Evolutionary conservation across 129 eudicot species (phyloP).

Genomic region (Helichrysum umbraculigerum): DNA sequence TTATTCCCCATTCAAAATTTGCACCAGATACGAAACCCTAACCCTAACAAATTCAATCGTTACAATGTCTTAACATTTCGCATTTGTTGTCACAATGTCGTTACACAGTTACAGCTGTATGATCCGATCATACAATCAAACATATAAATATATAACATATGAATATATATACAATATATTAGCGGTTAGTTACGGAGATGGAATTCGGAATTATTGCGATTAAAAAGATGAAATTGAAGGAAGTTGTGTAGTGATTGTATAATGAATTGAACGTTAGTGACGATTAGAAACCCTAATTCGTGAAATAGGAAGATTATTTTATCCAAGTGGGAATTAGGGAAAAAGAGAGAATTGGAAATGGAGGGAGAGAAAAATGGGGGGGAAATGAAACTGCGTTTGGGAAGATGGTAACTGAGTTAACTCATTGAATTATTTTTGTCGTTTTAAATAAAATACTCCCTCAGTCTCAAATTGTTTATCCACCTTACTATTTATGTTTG

Average conservation of each 20-base stretch:
- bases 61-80: constrained; percentile 8
- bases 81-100: constrained; percentile 29
- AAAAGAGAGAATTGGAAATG: constrained; percentile 4
- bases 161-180: not conserved
- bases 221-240: constrained; percentile 19
- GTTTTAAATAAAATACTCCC: not conserved
- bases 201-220: not conserved
- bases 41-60: constrained; percentile 28
- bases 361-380: constrained; percentile 7
- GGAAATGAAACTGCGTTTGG: not conserved
- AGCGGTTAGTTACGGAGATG: not conserved
- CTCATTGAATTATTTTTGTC: not conserved
- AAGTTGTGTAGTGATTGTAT: constrained; percentile 16
- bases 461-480: too few relatives aligned
- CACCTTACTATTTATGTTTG: too few relatives aligned
- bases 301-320: constrained; percentile 16
- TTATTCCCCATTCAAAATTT: constrained; percentile 53
- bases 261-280: constrained; percentile 14
- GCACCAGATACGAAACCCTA: constrained; percentile 33
- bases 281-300: constrained; percentile 35
- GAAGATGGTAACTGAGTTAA: not conserved
- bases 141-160: not conserved
- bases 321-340: constrained; percentile 22
- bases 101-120: constrained; percentile 19
- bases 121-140: constrained; percentile 21